phyloP scores from a whole-genome alignment of 192 early-diverging fungal genomes.

The Coemansia interrupta region DNA sequence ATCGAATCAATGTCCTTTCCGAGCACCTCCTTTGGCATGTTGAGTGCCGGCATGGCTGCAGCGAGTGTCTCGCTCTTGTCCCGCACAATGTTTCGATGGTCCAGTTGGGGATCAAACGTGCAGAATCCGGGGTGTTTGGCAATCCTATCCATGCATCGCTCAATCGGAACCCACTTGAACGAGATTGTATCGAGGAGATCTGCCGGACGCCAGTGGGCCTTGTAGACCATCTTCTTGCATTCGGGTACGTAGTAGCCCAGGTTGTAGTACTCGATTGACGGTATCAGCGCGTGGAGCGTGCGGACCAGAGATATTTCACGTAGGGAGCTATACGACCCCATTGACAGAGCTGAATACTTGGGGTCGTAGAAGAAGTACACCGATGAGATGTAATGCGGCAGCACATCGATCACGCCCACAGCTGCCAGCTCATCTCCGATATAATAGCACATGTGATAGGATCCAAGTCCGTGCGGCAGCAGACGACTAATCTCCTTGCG shows the following conservation, averaged over 20 bases:
- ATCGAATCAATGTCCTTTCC: background rate
- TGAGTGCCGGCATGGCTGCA: conserved; percentile 12
- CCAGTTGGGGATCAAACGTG: conserved; percentile 33
- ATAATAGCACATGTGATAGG: conserved; percentile 90
- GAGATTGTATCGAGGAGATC: conserved; percentile 72
- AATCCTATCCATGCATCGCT: conserved; percentile 39
- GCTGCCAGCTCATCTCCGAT: conserved; percentile 78
- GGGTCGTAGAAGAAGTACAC: conserved; percentile 97
- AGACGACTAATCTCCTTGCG: background rate
- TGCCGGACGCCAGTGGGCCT: conserved; percentile 81
- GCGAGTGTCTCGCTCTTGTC: conserved; percentile 5
- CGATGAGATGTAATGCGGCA: conserved; percentile 82
- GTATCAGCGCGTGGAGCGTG: conserved; percentile 44
- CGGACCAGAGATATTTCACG: conserved; percentile 72
- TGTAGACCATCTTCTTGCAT: conserved; percentile 94
- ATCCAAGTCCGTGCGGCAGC: conserved; percentile 61
- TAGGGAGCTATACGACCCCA: conserved; percentile 85
- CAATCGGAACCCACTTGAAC: conserved; percentile 45
- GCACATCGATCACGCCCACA: conserved; percentile 88
- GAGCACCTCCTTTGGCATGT: conserved; percentile 1
- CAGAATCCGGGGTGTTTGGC: conserved; percentile 28
- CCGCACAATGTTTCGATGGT: conserved; percentile 15
- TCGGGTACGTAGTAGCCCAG: conserved; percentile 93
- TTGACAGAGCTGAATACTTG: conserved; percentile 64
- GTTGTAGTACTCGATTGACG: conserved; percentile 76